Percentiles rank a stretch among this genome's conserved stretches.
These are phyloP conservation scores for Trichosanthes truncata DNA, from an alignment of 306 rosid species.

Conservation along the genomic window DNA sequence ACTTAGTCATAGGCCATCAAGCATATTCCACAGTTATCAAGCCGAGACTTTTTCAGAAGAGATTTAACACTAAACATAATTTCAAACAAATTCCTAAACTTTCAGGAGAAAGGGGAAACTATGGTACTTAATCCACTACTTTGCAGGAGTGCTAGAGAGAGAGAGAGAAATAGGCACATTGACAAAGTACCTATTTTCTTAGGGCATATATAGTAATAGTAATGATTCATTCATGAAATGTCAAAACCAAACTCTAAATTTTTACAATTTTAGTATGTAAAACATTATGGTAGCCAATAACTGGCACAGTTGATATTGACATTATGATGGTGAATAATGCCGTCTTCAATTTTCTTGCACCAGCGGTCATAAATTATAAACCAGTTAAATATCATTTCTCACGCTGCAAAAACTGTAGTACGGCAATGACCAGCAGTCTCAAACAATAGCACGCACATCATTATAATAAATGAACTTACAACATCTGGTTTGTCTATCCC, in stretches of 20 bases:
- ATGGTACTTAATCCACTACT: background rate
- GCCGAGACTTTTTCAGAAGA: background rate
- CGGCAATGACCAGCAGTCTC: background rate
- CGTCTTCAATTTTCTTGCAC: background rate
- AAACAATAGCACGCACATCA: background rate
- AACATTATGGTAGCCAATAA: background rate
- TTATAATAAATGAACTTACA: conserved; percentile 45
- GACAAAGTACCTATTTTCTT: background rate
- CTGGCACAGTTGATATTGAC: too few species aligned
- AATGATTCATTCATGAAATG: too few species aligned
- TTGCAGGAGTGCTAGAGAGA: background rate
- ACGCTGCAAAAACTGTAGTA: background rate
- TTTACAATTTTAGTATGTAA: background rate
- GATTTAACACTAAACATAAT: background rate
- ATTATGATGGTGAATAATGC: background rate
- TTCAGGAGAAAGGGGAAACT: background rate
- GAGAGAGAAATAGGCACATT: background rate
- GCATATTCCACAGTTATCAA: background rate
- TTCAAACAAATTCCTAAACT: background rate
- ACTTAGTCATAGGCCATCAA: background rate
- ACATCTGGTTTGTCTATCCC: conserved; percentile 98
- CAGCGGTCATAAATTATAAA: background rate
- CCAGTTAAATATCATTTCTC: background rate
- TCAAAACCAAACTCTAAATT: background rate
- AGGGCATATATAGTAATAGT: too few species aligned